Evolutionary conservation across 805 yeast genomes (phyloP).

Genomic region (Cyberlindnera amylophila): DNA sequence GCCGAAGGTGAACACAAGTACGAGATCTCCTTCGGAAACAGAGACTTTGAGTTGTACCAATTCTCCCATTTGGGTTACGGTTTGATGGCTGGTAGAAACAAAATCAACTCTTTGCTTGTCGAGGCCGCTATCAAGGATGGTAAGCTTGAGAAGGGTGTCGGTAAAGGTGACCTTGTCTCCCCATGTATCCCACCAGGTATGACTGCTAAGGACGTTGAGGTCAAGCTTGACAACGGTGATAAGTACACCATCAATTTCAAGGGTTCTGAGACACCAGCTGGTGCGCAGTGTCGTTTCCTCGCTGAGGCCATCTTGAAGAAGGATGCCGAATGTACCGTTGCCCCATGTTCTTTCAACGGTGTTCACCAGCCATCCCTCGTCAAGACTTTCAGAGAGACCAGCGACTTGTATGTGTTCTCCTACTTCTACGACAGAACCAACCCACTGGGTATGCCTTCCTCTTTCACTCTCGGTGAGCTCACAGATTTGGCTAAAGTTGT

Average conservation of each 20-base stretch:
- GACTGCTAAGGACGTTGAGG: slow-evolving; percentile 54
- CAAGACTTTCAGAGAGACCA: slow-evolving; percentile 63
- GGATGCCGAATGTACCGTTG: slow-evolving; percentile 66
- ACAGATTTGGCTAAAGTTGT: slow-evolving; percentile 77
- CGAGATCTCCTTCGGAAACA: slow-evolving; percentile 73
- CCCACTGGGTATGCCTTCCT: slow-evolving; percentile 91
- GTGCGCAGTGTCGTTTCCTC: slow-evolving; percentile 80
- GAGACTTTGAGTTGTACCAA: slow-evolving; percentile 80
- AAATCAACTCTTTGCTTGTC: slow-evolving; percentile 67
- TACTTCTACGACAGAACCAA: slow-evolving; percentile 92
- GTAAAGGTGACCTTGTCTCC: slow-evolving; percentile 49
- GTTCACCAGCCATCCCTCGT: slow-evolving; percentile 92
- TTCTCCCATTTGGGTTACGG: slow-evolving; percentile 96
- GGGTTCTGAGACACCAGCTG: slow-evolving; percentile 61
- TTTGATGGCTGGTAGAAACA: slow-evolving; percentile 87
- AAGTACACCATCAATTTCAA: slow-evolving; percentile 54
- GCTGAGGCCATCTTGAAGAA: slow-evolving; percentile 83
- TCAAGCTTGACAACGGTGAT: slow-evolving; percentile 47
- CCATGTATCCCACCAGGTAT: slow-evolving; percentile 89
- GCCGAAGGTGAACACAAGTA: slow-evolving; percentile 87
- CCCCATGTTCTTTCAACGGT: slow-evolving; percentile 96
- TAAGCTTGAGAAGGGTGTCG: slow-evolving; percentile 35
- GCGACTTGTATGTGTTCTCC: slow-evolving; percentile 87
- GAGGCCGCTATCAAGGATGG: slow-evolving; percentile 42
- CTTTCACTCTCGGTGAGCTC: slow-evolving; percentile 83